phyloP scores from a whole-genome alignment of 352 stramenopile genomes.

The Phytophthora capsici region DNA sequence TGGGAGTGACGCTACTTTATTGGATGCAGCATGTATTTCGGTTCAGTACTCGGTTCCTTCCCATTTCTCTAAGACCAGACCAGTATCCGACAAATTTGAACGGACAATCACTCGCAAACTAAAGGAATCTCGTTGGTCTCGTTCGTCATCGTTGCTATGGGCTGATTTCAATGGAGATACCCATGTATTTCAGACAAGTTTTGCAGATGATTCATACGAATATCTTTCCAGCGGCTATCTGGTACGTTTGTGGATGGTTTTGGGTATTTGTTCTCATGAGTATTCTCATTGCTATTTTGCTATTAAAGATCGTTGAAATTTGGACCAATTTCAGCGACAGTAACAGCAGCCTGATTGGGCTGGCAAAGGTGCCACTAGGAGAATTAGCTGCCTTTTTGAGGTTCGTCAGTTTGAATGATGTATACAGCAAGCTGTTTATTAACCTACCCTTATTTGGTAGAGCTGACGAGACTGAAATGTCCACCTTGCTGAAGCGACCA shows the following conservation, averaged over 20 bases:
- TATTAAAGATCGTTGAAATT: constrained; percentile 47
- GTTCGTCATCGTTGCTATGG: background rate
- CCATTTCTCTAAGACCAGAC: constrained; percentile 24
- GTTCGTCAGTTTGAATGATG: constrained; percentile 24
- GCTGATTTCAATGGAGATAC: constrained; percentile 30
- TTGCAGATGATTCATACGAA: constrained; percentile 21
- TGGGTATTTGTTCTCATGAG: background rate
- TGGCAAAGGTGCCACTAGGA: constrained; percentile 42
- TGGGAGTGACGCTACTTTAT: background rate
- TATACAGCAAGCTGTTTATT: background rate
- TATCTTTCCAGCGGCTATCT: constrained; percentile 37
- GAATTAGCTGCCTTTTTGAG: constrained; percentile 33
- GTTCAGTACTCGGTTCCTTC: constrained; percentile 37
- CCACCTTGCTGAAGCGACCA: background rate
- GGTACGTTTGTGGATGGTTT: constrained; percentile 26
- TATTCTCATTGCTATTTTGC: background rate
- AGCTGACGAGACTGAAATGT: background rate
- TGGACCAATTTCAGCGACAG: constrained; percentile 32
- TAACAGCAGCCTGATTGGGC: constrained; percentile 37
- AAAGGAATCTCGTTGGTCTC: constrained; percentile 5
- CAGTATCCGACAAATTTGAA: constrained; percentile 17
- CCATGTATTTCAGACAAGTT: constrained; percentile 39
- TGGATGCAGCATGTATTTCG: constrained; percentile 12
- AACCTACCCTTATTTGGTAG: no score
- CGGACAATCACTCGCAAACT: constrained; percentile 42